A percentile compares a stretch with the other conserved stretches of the same genome.
Evolutionary conservation across 139 green algal species (phyloP).

Genomic region (Closterium sp.): DNA sequence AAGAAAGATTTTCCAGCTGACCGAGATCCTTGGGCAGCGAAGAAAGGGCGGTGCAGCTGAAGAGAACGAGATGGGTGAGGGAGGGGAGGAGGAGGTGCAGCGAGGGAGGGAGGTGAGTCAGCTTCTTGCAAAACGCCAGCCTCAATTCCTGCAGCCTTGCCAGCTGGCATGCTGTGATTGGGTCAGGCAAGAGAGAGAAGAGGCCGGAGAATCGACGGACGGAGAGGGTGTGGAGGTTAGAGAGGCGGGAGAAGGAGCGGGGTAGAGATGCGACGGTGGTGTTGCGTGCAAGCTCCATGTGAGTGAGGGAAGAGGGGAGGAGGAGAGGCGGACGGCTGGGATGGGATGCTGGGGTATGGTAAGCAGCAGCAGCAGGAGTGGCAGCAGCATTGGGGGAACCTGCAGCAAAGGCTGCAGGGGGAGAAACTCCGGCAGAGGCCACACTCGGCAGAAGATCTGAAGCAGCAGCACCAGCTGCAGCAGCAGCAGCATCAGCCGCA

Average conservation of each 20-base stretch:
- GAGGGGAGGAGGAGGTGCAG: background rate
- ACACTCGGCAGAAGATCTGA: too few relatives aligned
- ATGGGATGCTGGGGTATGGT: background rate
- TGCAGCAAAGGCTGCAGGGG: too few relatives aligned
- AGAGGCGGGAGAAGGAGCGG: background rate
- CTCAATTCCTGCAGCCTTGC: background rate
- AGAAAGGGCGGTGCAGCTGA: background rate
- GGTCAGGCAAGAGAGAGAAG: background rate
- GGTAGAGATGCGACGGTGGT: background rate
- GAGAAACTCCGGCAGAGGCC: too few relatives aligned
- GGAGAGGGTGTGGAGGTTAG: background rate
- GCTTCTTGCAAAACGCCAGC: background rate
- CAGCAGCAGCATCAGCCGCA: too few relatives aligned
- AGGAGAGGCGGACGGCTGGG: background rate
- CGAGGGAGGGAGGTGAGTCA: background rate
- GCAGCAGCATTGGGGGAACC: too few relatives aligned
- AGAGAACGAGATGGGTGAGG: background rate
- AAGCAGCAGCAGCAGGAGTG: background rate
- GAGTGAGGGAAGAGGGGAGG: background rate
- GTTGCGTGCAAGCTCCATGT: background rate
- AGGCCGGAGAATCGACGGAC: background rate
- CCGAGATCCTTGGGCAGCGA: background rate
- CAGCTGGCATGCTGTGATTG: background rate
- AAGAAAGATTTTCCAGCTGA: background rate
- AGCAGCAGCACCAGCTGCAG: too few relatives aligned